Evolutionary conservation across 2,329 filamentous ascomycete species (phyloP), one percentile per base, ranked within the genome.

Genomic region (Tolypocladium paradoxum): DNA sequence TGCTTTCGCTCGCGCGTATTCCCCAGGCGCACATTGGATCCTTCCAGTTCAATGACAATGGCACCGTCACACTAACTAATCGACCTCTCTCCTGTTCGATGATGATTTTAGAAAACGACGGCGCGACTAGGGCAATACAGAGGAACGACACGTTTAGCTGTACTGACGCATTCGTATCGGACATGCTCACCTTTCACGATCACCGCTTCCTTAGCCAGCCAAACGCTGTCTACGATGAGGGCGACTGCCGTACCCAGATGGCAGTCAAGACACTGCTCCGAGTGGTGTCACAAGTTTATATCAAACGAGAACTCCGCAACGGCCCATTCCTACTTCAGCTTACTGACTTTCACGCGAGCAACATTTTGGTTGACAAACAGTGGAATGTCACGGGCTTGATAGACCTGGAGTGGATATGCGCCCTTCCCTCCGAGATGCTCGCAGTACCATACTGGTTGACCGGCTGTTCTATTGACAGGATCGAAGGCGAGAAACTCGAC

Each of bases 381-480:
- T 68, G 65, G 66, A 68, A 70, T 48, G 58, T 70, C 33, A 66
- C 58, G 11, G 58, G 58, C 45, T 36, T 70, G 1, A 63, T 70
- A 18, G 66, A 71, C 54, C 60, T 66, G 22, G 67, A 70, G 57
- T 71, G 64, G 66, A 57, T 68, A 22, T 70, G 61, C 55, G 56
- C 66, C 24, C 58, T 60, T 4, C 60, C 60, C 0, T 20, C 49
- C 11, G 57, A 62, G 53, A 58, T 54, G 52, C 36, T 59, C 12
- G 18, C 38, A 6, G 54, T 57, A 2, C 59, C 62, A 9, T 57
- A 60, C 35, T 64, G 61, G 61, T 51, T 64, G 27, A 58, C 56
- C 7, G 57, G 59, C 7, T 48, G 52, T n/a, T 34, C 33, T 2
- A 55, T 61, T 34, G 59, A 58, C n/a, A 49, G 55, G 18, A 53